Evolutionary conservation across 768 basidiomycete genomes (phyloP).

Genomic region (Infundibulicybe gibba): DNA sequence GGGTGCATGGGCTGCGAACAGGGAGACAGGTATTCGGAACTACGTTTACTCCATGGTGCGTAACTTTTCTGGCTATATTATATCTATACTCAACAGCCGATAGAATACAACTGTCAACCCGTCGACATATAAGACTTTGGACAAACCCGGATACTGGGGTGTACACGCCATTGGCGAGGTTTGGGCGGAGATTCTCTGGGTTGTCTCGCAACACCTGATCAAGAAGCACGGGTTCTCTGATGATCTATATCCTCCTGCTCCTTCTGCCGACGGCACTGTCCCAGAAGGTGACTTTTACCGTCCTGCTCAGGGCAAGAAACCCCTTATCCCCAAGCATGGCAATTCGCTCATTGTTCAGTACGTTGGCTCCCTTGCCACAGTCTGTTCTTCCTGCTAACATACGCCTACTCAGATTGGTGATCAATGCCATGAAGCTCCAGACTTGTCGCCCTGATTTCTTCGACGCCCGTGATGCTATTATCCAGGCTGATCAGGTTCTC

Average conservation of each 20-base stretch:
- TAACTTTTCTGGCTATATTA: conserved; percentile 1
- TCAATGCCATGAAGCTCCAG: conserved; percentile 95
- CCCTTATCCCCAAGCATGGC: conserved; percentile 84
- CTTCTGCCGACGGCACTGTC: conserved; percentile 57
- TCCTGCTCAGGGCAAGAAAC: conserved; percentile 40
- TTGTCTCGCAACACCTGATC: conserved; percentile 71
- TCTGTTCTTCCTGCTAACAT: not conserved
- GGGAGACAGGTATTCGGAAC: conserved; percentile 75
- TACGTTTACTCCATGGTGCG: conserved; percentile 75
- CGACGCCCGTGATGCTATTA: conserved; percentile 84
- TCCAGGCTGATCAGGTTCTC: conserved; percentile 85
- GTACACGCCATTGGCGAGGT: conserved; percentile 93
- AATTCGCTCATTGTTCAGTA: conserved; percentile 80
- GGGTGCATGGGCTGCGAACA: conserved; percentile 95
- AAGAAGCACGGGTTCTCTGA: conserved; percentile 78
- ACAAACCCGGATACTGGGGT: conserved; percentile 92
- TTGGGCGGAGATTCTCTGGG: conserved; percentile 91
- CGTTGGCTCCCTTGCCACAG: conserved; percentile 18
- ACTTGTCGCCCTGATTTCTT: conserved; percentile 90
- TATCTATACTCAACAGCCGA: not conserved
- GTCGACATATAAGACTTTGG: conserved; percentile 90
- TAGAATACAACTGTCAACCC: conserved; percentile 75
- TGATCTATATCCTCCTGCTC: conserved; percentile 77
- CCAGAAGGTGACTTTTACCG: conserved; percentile 78
- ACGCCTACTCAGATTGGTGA: conserved; percentile 50